phyloP scores from a whole-genome alignment of 2,329 filamentous ascomycete species.

The Talaromyces sp. region DNA sequence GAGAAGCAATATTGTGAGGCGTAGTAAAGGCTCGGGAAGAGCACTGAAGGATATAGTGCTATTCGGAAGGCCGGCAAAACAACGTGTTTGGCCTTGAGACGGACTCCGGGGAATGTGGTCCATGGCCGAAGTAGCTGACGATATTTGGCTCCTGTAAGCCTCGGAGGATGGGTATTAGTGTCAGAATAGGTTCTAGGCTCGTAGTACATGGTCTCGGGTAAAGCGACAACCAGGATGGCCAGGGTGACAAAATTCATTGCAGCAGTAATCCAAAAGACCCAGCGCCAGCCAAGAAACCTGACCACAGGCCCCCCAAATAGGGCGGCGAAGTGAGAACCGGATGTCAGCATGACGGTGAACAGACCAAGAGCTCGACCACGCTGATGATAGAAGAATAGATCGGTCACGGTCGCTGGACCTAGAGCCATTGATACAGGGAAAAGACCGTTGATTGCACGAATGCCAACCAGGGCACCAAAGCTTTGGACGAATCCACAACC shows the following conservation, averaged over 20 bases:
- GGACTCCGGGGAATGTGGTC: conserved; percentile 3
- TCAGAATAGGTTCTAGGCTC: conserved; percentile 3
- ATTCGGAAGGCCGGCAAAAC: conserved; percentile 12
- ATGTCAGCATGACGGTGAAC: conserved; percentile 6
- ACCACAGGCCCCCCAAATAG: conserved; percentile 3
- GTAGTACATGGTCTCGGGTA: conserved; percentile 6
- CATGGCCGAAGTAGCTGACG: conserved; percentile 3
- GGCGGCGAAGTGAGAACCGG: conserved; percentile 1
- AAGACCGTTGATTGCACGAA: conserved; percentile 3
- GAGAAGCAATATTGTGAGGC: conserved; percentile 25
- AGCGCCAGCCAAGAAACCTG: conserved; percentile 3
- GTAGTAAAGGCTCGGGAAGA: conserved; percentile 28
- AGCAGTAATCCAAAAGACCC: conserved; percentile 4
- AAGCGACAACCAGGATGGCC: not conserved
- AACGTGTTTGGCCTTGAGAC: not conserved
- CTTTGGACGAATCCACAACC: conserved; percentile 3
- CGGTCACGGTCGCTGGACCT: conserved; percentile 2
- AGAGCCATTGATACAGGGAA: conserved; percentile 6
- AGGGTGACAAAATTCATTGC: conserved; percentile 4
- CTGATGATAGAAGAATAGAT: conserved; percentile 7
- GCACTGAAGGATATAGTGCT: conserved; percentile 24
- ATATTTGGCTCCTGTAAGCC: conserved; percentile 1
- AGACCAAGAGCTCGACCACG: conserved; percentile 1
- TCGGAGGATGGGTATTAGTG: not conserved
- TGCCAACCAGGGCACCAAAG: conserved; percentile 2